These are phyloP conservation scores for Oemleria cerasiformis DNA, from an alignment of 306 rosid species.

Conservation along the genomic window DNA sequence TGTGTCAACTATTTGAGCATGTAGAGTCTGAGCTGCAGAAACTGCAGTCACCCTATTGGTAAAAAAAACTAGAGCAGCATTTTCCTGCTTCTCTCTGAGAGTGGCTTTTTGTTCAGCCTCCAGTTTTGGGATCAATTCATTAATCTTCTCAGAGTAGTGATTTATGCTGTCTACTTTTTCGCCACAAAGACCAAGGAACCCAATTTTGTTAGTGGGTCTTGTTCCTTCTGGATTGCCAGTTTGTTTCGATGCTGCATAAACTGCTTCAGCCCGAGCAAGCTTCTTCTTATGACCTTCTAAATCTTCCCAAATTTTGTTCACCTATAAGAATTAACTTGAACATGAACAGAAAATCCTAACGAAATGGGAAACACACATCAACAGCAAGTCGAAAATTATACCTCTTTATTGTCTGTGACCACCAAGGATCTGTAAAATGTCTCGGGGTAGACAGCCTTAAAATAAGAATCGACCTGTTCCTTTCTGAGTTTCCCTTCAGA, in stretches of 20 bases:
- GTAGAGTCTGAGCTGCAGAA: slow-evolving; percentile 86
- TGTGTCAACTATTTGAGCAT: slow-evolving; percentile 61
- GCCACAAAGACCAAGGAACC: slow-evolving; percentile 75
- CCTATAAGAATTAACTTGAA: slow-evolving; percentile 43
- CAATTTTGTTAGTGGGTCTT: slow-evolving; percentile 72
- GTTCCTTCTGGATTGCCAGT: slow-evolving; percentile 68
- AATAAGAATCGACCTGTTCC: slow-evolving; percentile 75
- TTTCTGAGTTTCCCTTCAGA: slow-evolving; percentile 58
- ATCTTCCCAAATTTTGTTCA: slow-evolving; percentile 58
- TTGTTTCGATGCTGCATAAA: slow-evolving; percentile 50
- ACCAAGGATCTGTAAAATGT: slow-evolving; percentile 81
- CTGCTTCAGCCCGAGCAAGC: slow-evolving; percentile 66
- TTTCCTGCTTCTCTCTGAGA: slow-evolving; percentile 77
- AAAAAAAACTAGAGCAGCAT: slow-evolving; percentile 76
- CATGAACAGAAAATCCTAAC: slow-evolving; percentile 8
- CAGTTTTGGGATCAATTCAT: slow-evolving; percentile 50
- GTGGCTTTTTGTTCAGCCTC: slow-evolving; percentile 81
- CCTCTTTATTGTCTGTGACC: slow-evolving; percentile 74
- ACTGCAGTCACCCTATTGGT: slow-evolving; percentile 66
- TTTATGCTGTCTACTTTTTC: slow-evolving; percentile 75
- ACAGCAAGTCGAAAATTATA: slow-evolving; percentile 21
- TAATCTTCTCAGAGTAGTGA: slow-evolving; percentile 55
- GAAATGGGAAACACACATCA: slow-evolving; percentile 1
- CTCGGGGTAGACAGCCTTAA: slow-evolving; percentile 59
- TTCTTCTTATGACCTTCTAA: slow-evolving; percentile 73